Percentiles rank a stretch among this genome's conserved stretches.
These are phyloP conservation scores for Russula ochroleuca DNA, from an alignment of 768 basidiomycete species.

Conservation along the genomic window DNA sequence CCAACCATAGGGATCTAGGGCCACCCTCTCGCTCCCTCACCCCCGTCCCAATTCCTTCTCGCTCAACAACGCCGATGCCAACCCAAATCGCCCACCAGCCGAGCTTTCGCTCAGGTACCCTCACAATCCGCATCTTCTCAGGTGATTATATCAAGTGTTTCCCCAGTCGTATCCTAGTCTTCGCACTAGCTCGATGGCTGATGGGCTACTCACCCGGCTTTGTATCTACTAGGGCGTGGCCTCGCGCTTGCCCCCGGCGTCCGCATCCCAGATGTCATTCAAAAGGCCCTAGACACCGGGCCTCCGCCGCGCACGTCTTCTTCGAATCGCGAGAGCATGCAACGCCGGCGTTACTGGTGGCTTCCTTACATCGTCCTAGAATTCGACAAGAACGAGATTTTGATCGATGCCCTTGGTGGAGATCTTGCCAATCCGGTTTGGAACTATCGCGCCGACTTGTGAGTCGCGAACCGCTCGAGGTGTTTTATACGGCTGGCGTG, in stretches of 20 bases:
- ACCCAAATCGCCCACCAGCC: constrained; percentile 32
- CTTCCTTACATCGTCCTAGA: constrained; percentile 96
- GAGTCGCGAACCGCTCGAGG: constrained; percentile 35
- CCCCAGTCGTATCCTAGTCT: neutral
- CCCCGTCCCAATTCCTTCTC: constrained; percentile 60
- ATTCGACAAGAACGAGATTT: constrained; percentile 95
- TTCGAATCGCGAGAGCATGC: constrained; percentile 79
- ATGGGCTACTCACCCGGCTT: neutral
- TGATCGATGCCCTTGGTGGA: constrained; percentile 95
- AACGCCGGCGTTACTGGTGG: constrained; percentile 92
- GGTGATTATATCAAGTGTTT: constrained; percentile 43
- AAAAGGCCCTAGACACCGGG: constrained; percentile 66
- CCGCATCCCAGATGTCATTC: constrained; percentile 77
- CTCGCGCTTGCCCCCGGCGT: constrained; percentile 75
- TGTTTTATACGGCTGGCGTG: constrained; percentile 21
- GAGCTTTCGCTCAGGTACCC: constrained; percentile 80
- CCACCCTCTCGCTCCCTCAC: constrained; percentile 73
- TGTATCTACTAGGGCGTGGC: constrained; percentile 59
- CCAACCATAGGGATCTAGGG: constrained; percentile 54
- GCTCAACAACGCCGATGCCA: constrained; percentile 70
- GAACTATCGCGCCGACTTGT: constrained; percentile 97
- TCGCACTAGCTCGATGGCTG: neutral
- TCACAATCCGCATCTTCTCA: constrained; percentile 94
- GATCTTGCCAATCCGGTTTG: constrained; percentile 85
- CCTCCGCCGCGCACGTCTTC: constrained; percentile 52